Percentiles rank a stretch among this genome's conserved stretches.
phyloP scores from a whole-genome alignment of 805 yeast species.

The Kodamaea neixiangensis region DNA sequence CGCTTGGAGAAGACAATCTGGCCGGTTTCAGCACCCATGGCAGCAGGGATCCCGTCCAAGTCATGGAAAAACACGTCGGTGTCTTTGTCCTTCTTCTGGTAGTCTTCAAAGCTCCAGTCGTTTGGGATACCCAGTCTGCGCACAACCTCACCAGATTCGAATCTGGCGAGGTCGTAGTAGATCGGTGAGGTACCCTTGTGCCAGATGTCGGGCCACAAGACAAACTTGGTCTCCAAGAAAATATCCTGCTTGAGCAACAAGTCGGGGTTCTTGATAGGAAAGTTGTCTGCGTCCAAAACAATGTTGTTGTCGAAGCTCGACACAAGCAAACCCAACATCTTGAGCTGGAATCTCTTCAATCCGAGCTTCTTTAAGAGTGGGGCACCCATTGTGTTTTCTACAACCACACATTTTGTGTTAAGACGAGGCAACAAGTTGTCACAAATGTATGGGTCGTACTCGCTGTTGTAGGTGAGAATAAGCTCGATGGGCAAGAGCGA shows the following conservation, averaged over 20 bases:
- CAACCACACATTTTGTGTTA: constrained; percentile 41
- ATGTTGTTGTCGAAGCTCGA: constrained; percentile 38
- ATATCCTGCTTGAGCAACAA: constrained; percentile 35
- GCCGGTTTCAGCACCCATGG: constrained; percentile 42
- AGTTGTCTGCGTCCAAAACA: constrained; percentile 42
- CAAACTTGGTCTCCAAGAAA: constrained; percentile 26
- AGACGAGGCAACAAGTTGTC: constrained; percentile 30
- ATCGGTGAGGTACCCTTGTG: constrained; percentile 40
- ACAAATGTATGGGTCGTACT: constrained; percentile 38
- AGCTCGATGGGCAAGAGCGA: constrained; percentile 40
- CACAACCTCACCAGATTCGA: constrained; percentile 23
- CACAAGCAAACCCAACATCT: constrained; percentile 38
- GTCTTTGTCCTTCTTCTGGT: constrained; percentile 8
- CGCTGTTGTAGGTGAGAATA: constrained; percentile 32
- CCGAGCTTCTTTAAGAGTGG: constrained; percentile 26
- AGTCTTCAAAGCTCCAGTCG: constrained; percentile 18
- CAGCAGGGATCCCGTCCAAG: constrained; percentile 34
- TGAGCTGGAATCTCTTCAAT: constrained; percentile 35
- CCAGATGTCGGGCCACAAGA: constrained; percentile 47
- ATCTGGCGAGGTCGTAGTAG: constrained; percentile 36
- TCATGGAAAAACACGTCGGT: constrained; percentile 27
- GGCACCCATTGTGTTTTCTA: constrained; percentile 42
- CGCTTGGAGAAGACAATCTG: constrained; percentile 38
- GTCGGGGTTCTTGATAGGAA: constrained; percentile 40
- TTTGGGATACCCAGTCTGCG: constrained; percentile 31